Percentiles rank a stretch among this genome's conserved stretches.
Conservation (phyloP, 108 stramenopile genomes). For the Cyclotella baltica region DNA sequence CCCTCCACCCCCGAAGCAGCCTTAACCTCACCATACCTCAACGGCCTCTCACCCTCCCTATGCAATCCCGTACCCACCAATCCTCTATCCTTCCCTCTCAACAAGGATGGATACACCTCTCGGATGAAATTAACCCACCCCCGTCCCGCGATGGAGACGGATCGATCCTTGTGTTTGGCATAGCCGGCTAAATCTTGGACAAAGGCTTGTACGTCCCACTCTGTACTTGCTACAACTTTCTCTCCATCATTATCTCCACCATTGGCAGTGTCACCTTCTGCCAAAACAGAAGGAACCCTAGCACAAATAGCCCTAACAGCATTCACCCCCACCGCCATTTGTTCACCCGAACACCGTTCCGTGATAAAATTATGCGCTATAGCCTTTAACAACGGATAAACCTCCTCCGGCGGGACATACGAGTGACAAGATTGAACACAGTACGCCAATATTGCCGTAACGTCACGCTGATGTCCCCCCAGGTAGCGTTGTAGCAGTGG, state of each 20-base stretch:
- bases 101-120: conserved; percentile 88
- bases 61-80: conserved; percentile 81
- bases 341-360: conserved; percentile 91
- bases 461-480: conserved; percentile 92
- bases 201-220: conserved; percentile 92
- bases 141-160: conserved; percentile 93
- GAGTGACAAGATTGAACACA: conserved; percentile 97
- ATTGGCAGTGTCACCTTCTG: conserved; percentile 62
- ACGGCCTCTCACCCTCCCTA: conserved; percentile 77
- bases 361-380: conserved; percentile 96
- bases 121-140: conserved; percentile 94
- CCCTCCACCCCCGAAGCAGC: conserved; percentile 92
- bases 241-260: conserved; percentile 43
- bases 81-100: conserved; percentile 94
- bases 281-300: conserved; percentile 88
- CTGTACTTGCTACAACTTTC: conserved; percentile 28
- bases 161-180: conserved; percentile 90
- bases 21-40: conserved; percentile 87
- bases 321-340: conserved; percentile 98
- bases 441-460: conserved; percentile 95
- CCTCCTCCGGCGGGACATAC: conserved; percentile 95
- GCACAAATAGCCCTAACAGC: conserved; percentile 89
- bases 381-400: conserved; percentile 85
- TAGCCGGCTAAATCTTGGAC: conserved; percentile 96
- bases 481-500: conserved; percentile 96